Evolutionary conservation across 176 grass and related monocot genomes (phyloP).

Genomic region (Musa acuminata): DNA sequence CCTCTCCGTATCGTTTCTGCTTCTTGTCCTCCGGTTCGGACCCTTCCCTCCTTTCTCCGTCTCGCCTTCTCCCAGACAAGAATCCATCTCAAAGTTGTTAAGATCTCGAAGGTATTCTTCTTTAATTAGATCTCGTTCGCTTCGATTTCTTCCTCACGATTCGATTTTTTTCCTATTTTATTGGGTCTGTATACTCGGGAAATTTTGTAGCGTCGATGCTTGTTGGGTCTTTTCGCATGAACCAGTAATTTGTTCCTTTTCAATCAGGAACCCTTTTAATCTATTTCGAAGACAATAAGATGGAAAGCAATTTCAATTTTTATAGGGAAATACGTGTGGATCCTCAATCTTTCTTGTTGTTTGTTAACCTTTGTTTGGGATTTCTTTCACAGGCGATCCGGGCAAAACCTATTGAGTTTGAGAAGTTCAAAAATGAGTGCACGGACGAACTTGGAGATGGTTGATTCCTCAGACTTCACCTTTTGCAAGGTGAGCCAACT

Average conservation of each 20-base stretch:
- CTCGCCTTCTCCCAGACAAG: too few species aligned
- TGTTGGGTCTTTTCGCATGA: not conserved
- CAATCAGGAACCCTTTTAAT: not conserved
- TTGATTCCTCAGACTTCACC: constrained; percentile 70
- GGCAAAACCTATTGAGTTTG: not conserved
- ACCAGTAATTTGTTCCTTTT: not conserved
- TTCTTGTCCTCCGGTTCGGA: too few species aligned
- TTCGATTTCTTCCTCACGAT: not conserved
- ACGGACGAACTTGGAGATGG: constrained; percentile 24
- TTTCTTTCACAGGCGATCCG: too few species aligned
- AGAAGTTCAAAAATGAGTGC: too few species aligned
- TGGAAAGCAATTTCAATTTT: not conserved
- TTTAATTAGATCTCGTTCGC: not conserved
- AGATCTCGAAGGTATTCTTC: not conserved
- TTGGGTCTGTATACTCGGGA: not conserved
- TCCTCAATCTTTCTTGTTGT: too few species aligned
- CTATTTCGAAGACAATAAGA: not conserved
- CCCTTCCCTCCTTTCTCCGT: too few species aligned
- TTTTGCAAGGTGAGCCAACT: constrained; percentile 53
- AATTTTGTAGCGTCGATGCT: not conserved
- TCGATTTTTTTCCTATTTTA: not conserved
- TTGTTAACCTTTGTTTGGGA: too few species aligned
- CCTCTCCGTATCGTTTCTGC: too few species aligned
- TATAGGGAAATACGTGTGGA: not conserved
- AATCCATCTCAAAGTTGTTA: too few species aligned